Base-by-base conservation (phyloP, 176 grass and related monocot species). In the Lolium rigidum region DNA sequence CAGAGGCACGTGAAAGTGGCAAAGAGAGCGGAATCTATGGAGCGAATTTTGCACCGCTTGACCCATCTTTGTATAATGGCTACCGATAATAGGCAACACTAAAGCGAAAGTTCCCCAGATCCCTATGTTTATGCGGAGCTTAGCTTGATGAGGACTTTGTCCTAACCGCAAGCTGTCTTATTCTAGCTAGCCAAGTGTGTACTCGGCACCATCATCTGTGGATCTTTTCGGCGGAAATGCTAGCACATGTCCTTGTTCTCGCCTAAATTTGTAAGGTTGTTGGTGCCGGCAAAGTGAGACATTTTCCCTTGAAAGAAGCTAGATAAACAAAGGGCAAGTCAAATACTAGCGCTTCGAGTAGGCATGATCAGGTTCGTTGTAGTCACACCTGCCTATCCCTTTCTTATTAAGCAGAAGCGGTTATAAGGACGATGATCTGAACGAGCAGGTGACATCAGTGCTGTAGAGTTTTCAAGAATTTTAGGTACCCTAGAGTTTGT, bases 41-140 rank as follows among this genome's bases (percentile, higher is more conserved):
- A 35, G 31, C 31, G 31, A 35, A 35, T 35, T 35, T 35, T 35
- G 31, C 31, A 35, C 31, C 7, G 60, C 59, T 50, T 85, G 51
- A 5, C 10, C 9, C 46, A 69, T 60, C 57, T 39, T 51, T 67
- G 26, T 75, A 76, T 81, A 70, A 41, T 76, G 68, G 69, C 48
- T 75, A 81, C 15, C 18, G 62, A 60, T 80, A 49, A 75, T 35
- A 35, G 31, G 22, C 9, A 57, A 10, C 70, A 48, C 17, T 38
- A 11, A 28, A 7, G 2, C 31, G 8, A 48, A 48, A 48, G 2
- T 15, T 52, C 17, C 67, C 51, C 37, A 44, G 41, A 83, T 72
- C 51, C 8, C 12, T 10, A 72, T 7, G 80, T 31, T 43, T 43
- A 37, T 82, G 38, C 59, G 71, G 31, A 35, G 31, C 31, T 35